Percentiles rank a stretch among this genome's conserved stretches.
These are phyloP conservation scores for Lodderomyces beijingensis DNA, from an alignment of 1,139 yeast genomes.

Conservation along the genomic window DNA sequence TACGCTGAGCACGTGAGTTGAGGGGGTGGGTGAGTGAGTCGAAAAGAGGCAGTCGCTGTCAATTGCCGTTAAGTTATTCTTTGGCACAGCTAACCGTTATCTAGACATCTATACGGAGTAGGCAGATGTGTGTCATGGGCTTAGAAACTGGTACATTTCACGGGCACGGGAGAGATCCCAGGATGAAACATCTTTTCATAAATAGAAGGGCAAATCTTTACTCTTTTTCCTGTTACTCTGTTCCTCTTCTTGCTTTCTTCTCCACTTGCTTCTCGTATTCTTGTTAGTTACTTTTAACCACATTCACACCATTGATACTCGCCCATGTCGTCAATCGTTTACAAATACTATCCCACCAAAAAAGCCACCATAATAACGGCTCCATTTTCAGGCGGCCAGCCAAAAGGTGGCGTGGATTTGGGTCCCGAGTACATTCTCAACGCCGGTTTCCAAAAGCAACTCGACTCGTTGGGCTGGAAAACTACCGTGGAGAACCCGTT, in stretches of 20 bases:
- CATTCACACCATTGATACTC: not conserved
- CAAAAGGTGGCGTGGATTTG: conserved; percentile 85
- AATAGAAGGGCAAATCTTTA: no score
- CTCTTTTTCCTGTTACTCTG: not conserved
- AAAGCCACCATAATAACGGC: conserved; percentile 69
- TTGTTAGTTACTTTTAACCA: not conserved
- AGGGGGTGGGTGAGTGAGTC: no score
- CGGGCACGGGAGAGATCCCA: no score
- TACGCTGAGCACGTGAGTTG: no score
- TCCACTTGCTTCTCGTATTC: not conserved
- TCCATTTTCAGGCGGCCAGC: conserved; percentile 97
- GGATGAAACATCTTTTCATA: no score
- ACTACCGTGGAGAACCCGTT: conserved; percentile 57
- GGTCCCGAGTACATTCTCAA: conserved; percentile 83
- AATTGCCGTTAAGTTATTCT: no score
- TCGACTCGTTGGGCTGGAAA: conserved; percentile 71
- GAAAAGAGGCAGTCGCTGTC: no score
- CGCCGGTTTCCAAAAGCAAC: conserved; percentile 63
- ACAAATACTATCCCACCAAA: conserved; percentile 50
- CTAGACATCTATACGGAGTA: no score
- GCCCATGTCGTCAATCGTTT: conserved; percentile 23
- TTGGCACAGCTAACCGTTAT: no score
- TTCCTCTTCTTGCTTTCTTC: not conserved
- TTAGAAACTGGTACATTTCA: no score
- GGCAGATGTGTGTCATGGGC: no score